Evolutionary conservation across 2,329 filamentous ascomycete species (phyloP).

Genomic region (Fusarium sp.): DNA sequence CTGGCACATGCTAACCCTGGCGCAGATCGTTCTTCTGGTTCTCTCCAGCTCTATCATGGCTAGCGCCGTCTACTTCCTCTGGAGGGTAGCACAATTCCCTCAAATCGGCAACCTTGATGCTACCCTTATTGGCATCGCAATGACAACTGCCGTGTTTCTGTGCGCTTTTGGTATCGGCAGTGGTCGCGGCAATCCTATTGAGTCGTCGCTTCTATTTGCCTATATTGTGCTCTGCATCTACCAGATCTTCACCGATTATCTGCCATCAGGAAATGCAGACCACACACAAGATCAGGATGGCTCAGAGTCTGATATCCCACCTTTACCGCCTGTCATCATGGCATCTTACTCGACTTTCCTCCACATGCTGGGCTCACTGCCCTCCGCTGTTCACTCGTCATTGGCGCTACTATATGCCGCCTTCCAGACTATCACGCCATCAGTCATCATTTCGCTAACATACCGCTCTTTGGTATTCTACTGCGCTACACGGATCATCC

Average conservation of each 20-base stretch:
- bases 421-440: conserved; percentile 94
- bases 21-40: conserved; percentile 87
- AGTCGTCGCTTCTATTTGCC: conserved; percentile 94
- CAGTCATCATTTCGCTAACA: conserved; percentile 92
- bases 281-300: conserved; percentile 61
- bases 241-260: conserved; percentile 98
- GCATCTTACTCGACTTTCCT: conserved; percentile 94
- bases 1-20: conserved; percentile 49
- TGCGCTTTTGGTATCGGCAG: conserved; percentile 95
- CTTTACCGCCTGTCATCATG: conserved; percentile 98
- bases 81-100: conserved; percentile 93
- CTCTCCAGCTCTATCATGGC: conserved; percentile 92
- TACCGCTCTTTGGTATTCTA: conserved; percentile 97
- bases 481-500: conserved; percentile 94
- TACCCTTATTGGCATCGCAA: conserved; percentile 89
- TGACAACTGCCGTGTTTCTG: conserved; percentile 92
- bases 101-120: conserved; percentile 93
- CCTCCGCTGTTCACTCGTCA: conserved; percentile 82
- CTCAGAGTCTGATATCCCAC: conserved; percentile 88
- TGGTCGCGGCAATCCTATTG: conserved; percentile 92
- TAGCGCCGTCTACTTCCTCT: conserved; percentile 94
- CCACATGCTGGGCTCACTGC: conserved; percentile 85
- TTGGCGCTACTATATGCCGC: conserved; percentile 91
- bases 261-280: conserved; percentile 77
- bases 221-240: conserved; percentile 99